Evolutionary conservation across 257 asterid species (phyloP).

Genomic region (Solanum gandarillasii): DNA sequence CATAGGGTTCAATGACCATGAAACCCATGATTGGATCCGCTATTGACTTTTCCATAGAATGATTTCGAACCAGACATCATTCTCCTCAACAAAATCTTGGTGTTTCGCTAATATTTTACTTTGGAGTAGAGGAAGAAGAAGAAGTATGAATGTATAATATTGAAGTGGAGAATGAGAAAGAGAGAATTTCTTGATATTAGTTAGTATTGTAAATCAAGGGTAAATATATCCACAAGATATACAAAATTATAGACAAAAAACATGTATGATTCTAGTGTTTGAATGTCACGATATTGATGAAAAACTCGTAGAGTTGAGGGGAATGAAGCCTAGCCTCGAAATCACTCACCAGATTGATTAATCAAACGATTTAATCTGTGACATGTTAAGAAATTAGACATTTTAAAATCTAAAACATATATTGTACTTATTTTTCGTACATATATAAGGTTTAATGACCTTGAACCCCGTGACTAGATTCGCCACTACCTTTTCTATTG

Average conservation of each 20-base stretch:
- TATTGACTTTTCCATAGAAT: background rate
- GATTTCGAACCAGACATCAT: constrained; percentile 39
- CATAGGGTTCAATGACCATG: background rate
- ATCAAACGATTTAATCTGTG: background rate
- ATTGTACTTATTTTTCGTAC: background rate
- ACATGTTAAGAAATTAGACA: background rate
- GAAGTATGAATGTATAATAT: background rate
- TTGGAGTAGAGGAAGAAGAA: background rate
- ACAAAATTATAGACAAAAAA: background rate
- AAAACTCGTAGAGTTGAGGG: constrained; percentile 16
- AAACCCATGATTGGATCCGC: background rate
- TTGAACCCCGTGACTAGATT: background rate
- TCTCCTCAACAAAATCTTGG: constrained; percentile 30
- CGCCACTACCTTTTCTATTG: background rate
- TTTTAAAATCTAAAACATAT: background rate
- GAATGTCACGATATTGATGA: background rate
- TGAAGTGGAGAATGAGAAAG: background rate
- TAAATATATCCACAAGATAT: background rate
- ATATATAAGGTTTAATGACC: background rate
- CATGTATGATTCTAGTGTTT: background rate
- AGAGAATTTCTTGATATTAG: background rate
- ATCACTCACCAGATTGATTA: background rate
- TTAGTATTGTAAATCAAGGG: background rate
- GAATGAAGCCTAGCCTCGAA: background rate
- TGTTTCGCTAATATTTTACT: background rate